Evolutionary conservation across 208 protist genomes (phyloP).

Genomic region (Acanthamoeba castellanii): DNA sequence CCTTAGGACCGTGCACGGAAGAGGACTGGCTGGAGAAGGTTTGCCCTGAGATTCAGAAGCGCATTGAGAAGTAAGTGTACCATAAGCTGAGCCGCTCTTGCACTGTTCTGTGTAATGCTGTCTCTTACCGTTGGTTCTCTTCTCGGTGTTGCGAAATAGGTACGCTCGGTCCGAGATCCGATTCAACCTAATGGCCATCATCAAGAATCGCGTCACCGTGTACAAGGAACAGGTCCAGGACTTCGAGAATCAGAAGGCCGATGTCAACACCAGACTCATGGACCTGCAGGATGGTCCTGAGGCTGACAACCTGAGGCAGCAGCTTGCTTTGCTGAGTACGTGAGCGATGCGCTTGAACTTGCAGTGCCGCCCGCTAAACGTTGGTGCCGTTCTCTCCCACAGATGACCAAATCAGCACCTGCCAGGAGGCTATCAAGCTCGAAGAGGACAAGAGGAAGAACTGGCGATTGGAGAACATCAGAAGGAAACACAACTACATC

Average conservation of each 20-base stretch:
- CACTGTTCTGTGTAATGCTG: neutral
- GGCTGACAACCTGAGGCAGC: slow-evolving; percentile 5
- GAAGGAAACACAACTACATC: slow-evolving; percentile 97
- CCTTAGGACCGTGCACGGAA: slow-evolving; percentile 56
- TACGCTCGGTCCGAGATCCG: slow-evolving; percentile 91
- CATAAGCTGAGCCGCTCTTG: neutral
- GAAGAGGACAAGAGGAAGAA: slow-evolving; percentile 86
- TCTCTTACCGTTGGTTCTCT: neutral
- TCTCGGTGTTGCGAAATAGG: neutral
- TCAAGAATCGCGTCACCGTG: slow-evolving; percentile 89
- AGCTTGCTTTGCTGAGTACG: slow-evolving; percentile 21
- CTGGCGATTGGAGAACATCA: slow-evolving; percentile 94
- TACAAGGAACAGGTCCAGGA: slow-evolving; percentile 88
- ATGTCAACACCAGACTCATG: neutral
- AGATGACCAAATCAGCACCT: slow-evolving; percentile 84
- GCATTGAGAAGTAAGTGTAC: slow-evolving; percentile 88
- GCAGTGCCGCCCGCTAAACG: neutral
- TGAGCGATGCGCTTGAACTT: neutral
- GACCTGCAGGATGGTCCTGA: neutral
- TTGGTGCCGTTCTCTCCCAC: neutral
- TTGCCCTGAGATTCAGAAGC: slow-evolving; percentile 92
- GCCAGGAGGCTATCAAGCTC: slow-evolving; percentile 88
- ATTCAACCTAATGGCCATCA: slow-evolving; percentile 97
- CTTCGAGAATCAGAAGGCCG: slow-evolving; percentile 44
- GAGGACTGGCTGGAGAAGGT: slow-evolving; percentile 87